Conservation (phyloP, 768 basidiomycete species). For the Rhizopogon roseolus region DNA sequence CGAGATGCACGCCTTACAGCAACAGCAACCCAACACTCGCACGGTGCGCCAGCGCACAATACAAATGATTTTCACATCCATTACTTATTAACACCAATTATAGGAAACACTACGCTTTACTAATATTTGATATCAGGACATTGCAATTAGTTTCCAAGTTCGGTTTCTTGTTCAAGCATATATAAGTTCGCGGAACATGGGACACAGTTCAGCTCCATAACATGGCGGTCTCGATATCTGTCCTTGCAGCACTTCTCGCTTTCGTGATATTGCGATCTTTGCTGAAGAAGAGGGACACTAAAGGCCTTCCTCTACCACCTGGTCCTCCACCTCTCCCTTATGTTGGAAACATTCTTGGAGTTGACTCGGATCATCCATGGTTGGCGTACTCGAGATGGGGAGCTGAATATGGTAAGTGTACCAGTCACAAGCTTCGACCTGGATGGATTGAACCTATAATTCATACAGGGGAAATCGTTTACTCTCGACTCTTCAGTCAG, state of each 20-base stretch:
- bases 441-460: not conserved
- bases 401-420: slow-evolving; percentile 13
- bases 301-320: slow-evolving; percentile 14
- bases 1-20: no score
- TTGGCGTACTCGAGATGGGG: slow-evolving; percentile 16
- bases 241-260: slow-evolving; percentile 3
- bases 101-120: no score
- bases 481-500: slow-evolving; percentile 18
- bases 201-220: no score
- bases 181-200: no score
- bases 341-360: slow-evolving; percentile 14
- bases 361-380: slow-evolving; percentile 18
- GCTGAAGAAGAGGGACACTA: slow-evolving; percentile 4
- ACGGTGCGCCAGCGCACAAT: no score
- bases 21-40: no score
- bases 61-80: no score
- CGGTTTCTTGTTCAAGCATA: no score
- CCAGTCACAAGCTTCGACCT: not conserved
- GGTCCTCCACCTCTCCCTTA: slow-evolving; percentile 16
- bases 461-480: slow-evolving; percentile 13
- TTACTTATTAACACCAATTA: no score
- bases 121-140: no score
- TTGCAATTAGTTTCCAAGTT: no score
- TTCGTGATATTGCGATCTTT: slow-evolving; percentile 7
- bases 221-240: not conserved